Conservation (phyloP, 2,329 filamentous ascomycete species). For the Penicillium sp. region DNA sequence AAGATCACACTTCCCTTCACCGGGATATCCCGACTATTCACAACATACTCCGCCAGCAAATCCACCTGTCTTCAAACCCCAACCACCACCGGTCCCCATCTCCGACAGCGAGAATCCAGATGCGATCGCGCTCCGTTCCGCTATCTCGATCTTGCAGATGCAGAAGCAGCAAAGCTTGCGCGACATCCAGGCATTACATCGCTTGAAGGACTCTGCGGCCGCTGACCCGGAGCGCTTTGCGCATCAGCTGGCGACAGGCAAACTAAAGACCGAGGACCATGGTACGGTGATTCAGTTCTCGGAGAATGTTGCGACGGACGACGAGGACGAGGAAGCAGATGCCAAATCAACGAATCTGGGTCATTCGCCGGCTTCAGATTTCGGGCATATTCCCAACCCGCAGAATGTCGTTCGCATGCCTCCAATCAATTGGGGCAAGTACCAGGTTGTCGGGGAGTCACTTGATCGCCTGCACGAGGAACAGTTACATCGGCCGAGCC, state of each 20-base stretch:
- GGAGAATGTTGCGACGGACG: conserved; percentile 37
- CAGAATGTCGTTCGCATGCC: conserved; percentile 84
- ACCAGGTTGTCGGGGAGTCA: conserved; percentile 80
- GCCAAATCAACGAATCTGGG: conserved; percentile 16
- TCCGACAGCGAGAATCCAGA: conserved; percentile 66
- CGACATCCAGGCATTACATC: conserved; percentile 68
- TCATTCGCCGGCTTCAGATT: conserved; percentile 33
- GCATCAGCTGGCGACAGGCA: conserved; percentile 62
- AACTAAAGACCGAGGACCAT: conserved; percentile 46
- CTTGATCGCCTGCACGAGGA: conserved; percentile 81
- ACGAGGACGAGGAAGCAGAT: conserved; percentile 25
- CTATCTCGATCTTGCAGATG: conserved; percentile 80
- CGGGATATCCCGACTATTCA: conserved; percentile 8
- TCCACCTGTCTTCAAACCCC: conserved; percentile 31
- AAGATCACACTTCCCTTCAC: conserved; percentile 16
- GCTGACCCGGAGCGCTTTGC: conserved; percentile 69
- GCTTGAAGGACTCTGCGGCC: conserved; percentile 67
- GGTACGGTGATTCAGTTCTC: conserved; percentile 37
- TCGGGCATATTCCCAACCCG: conserved; percentile 66
- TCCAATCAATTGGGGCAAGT: conserved; percentile 91
- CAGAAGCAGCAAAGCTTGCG: conserved; percentile 73
- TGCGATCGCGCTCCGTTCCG: conserved; percentile 78
- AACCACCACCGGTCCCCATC: conserved; percentile 44
- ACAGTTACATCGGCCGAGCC: conserved; percentile 62
- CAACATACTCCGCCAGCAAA: conserved; percentile 17